phyloP scores from a whole-genome alignment of 192 early-diverging fungal genomes.

The Rhizoclosmatium sp. region DNA sequence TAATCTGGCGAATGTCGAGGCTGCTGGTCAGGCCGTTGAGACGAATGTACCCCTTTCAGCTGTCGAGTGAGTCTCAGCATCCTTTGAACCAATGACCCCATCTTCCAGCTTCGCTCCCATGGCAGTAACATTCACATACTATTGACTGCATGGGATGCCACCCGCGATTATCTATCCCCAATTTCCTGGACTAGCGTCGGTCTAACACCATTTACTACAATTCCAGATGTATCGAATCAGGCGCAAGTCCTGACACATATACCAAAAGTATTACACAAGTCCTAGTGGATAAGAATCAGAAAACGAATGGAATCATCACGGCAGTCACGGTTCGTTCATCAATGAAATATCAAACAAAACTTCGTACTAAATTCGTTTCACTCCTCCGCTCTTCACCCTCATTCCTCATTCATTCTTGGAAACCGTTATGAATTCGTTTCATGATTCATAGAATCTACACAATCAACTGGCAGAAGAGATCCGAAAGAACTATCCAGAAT shows the following conservation, averaged over 20 bases:
- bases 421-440: no score
- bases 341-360: neutral
- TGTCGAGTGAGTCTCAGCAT: slow-evolving; percentile 5
- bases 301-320: slow-evolving; percentile 49
- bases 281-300: slow-evolving; percentile 59
- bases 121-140: neutral
- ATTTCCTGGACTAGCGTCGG: no score
- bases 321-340: slow-evolving; percentile 38
- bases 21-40: slow-evolving; percentile 5
- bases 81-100: neutral
- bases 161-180: no score
- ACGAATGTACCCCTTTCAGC: slow-evolving; percentile 9
- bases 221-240: slow-evolving; percentile 46
- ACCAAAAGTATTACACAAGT: slow-evolving; percentile 42
- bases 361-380: neutral
- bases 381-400: neutral
- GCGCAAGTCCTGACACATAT: slow-evolving; percentile 47
- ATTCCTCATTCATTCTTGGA: neutral
- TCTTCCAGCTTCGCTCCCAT: neutral
- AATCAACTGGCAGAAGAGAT: slow-evolving; percentile 17
- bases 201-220: no score
- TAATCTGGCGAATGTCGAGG: neutral
- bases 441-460: slow-evolving; percentile 5
- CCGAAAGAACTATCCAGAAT: slow-evolving; percentile 25
- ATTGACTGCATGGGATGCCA: no score